Base-by-base conservation (phyloP, 2,329 filamentous ascomycete species). In the Fusarium sp. region DNA sequence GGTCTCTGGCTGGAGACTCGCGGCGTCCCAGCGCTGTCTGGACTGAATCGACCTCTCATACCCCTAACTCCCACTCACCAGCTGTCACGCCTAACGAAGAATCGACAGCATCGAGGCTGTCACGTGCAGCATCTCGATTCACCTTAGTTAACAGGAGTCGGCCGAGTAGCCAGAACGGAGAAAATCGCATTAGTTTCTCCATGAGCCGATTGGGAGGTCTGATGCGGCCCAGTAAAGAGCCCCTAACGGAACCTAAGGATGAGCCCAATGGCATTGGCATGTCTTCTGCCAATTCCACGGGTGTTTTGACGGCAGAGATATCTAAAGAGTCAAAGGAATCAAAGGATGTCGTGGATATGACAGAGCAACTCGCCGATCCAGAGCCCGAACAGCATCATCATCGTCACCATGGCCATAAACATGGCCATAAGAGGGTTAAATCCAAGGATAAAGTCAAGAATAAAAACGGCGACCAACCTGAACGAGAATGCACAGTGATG, bases 51-150 rank as follows among this genome's bases (percentile, higher is more conserved):
- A 80, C 80, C 18, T 77, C 77, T 3, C 74, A 75, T 14, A 84
- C 82, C 26, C 79, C 81, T 10, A 80, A 78, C 23, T 76, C 76
- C n/a, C 76, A 75, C 37, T 83, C 81, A 13, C 81, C 81, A 7
- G 70, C 79, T 11, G 78, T 82, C 12, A 84, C 83, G 4, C 86
- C 87, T 2, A 80, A 77, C 30, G 89, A 90, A 66, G 89, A 90
- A 69, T 82, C 80, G 1, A 85, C 87, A 3, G 81, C 85, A 5
- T 86, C 88, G 32, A 82, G 88, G 12, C 75, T 90, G 14, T 89
- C 87, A 11, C 84, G 89, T 17, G 88, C 88, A 2, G 88, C 89
- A 17, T 86, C 87, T 8, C 85, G 84, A 49, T 89, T 90, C 69
- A 80, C 85, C 78, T 82, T 79, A 73, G 81, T 58, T 73, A 81